These are phyloP conservation scores for Melanopsichium pennsylvanicum DNA, from an alignment of 1,284 basidiomycete genomes.

Conservation along the genomic window DNA sequence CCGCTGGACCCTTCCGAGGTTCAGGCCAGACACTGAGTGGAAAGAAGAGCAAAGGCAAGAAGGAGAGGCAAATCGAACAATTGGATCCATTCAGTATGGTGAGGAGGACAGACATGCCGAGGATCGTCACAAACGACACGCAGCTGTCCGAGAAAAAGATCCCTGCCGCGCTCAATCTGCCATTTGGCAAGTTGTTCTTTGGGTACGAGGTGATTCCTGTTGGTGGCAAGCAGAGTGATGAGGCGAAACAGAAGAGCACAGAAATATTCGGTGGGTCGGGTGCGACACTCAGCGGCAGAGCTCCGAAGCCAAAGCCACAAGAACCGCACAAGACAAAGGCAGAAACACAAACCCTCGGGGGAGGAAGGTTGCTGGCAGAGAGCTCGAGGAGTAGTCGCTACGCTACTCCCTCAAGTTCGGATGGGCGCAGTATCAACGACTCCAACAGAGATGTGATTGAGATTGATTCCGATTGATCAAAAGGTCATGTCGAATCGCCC, in stretches of 20 bases:
- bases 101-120: slow-evolving; percentile 71
- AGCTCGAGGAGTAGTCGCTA: slow-evolving; percentile 38
- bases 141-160: slow-evolving; percentile 78
- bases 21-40: slow-evolving; percentile 61
- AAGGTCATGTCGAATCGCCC: no score
- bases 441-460: slow-evolving; percentile 47
- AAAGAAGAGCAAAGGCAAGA: slow-evolving; percentile 63
- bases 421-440: slow-evolving; percentile 29
- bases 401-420: slow-evolving; percentile 24
- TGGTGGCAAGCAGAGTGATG: slow-evolving; percentile 41
- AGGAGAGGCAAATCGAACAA: slow-evolving; percentile 61
- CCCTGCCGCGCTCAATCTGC: slow-evolving; percentile 87
- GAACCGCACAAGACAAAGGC: slow-evolving; percentile 13
- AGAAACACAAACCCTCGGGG: slow-evolving; percentile 20
- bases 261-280: slow-evolving; percentile 31
- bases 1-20: slow-evolving; percentile 55
- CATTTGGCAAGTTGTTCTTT: slow-evolving; percentile 73
- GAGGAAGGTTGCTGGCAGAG: slow-evolving; percentile 26
- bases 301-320: slow-evolving; percentile 16
- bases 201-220: slow-evolving; percentile 61
- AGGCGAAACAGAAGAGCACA: slow-evolving; percentile 6
- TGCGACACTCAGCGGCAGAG: slow-evolving; percentile 33
- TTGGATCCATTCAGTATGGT: slow-evolving; percentile 60
- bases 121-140: slow-evolving; percentile 83
- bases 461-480: slow-evolving; percentile 52